Base-by-base conservation (phyloP, 139 green algal genomes). In the Coelastrella sp. region DNA sequence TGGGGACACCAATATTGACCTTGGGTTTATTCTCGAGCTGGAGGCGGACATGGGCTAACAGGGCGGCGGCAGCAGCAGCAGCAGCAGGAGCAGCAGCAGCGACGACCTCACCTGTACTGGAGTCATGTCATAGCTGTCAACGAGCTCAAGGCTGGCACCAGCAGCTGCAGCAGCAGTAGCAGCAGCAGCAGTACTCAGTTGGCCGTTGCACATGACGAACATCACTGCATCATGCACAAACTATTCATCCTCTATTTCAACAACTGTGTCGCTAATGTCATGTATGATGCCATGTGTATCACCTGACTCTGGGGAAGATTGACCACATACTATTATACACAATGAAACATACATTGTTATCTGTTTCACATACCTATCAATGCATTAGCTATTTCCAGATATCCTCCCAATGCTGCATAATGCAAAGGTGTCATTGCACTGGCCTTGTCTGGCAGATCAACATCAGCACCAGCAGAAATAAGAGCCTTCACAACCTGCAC, bases 401-500 rank as follows among this genome's bases (percentile, higher is more conserved):
- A 30, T 4, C 72, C 72, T 5, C 48, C 48, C 27, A 45, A 30
- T 32, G 72, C 48, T 23, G 41, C 72, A 17, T 80, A 80, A 40
- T 80, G 72, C 72, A 80, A 30, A 4, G 72, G 72, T 2, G 72
- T 80, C 72, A 67, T 64, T 15, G 45, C 30, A 23, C 7, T 80
- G 30, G 17, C 19, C 72, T 80, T 80, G 48, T 80, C 72, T 15
- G 72, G 72, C 13, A 80, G 30, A 30, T 80, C 72, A 5, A 66
- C 17, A 34, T 80, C 72, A 80, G 72, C 72, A 48, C 72, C 72
- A 67, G 72, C 72, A 66, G 72, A 30, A 37, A 80, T 25, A 23
- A 80, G 30, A 15, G 72, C 72, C 25, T 35, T 21, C 11, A 30
- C 45, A 1, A 80, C 72, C 72, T 80, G 72, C n/a, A n/a, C n/a